Evolutionary conservation across 768 basidiomycete genomes (phyloP).

Genomic region (Candolleomyces aberdarensis): DNA sequence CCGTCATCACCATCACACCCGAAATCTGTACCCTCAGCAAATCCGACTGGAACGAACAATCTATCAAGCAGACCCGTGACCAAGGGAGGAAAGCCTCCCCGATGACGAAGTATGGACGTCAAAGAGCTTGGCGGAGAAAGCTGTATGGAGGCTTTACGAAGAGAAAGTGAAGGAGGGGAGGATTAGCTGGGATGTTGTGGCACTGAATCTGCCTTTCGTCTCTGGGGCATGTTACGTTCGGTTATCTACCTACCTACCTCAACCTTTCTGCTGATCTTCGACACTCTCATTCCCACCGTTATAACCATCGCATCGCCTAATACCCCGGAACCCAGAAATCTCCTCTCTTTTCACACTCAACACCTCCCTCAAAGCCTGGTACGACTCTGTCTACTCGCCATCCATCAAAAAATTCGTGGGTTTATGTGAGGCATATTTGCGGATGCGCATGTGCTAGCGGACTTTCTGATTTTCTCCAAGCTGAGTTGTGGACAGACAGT

Average conservation of each 20-base stretch:
- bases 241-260: not conserved
- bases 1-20: constrained; percentile 33
- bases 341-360: constrained; percentile 32
- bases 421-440: constrained; percentile 55
- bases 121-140: constrained; percentile 66
- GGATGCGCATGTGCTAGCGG: constrained; percentile 48
- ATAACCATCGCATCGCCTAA: not conserved
- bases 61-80: constrained; percentile 41
- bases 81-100: constrained; percentile 42
- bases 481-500: no score
- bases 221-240: constrained; percentile 9
- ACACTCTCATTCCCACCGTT: not conserved
- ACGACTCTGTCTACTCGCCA: constrained; percentile 21
- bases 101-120: constrained; percentile 52
- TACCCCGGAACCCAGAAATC: constrained; percentile 42
- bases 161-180: constrained; percentile 19
- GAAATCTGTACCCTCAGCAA: constrained; percentile 38
- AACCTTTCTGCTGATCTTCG: not conserved
- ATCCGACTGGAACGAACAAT: constrained; percentile 58
- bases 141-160: constrained; percentile 41
- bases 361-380: constrained; percentile 30
- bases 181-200: constrained; percentile 45
- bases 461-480: no score
- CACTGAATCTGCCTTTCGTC: constrained; percentile 55
- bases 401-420: constrained; percentile 27